These are phyloP conservation scores for Phytophthora litchii DNA, from an alignment of 352 stramenopile genomes.

Conservation along the genomic window DNA sequence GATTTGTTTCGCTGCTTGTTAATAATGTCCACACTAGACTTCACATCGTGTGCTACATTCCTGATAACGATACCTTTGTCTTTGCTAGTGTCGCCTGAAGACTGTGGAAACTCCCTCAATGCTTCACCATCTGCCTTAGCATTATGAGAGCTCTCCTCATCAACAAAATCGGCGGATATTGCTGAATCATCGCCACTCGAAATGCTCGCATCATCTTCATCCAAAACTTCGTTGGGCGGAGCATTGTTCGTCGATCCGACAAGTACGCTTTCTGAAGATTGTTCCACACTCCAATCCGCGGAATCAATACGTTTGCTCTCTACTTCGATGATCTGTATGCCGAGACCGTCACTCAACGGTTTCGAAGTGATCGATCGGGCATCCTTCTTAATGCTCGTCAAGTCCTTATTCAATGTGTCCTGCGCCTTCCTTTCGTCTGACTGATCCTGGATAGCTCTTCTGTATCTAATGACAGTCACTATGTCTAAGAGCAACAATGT, in stretches of 20 bases:
- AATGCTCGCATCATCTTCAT: not conserved
- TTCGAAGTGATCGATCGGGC: not conserved
- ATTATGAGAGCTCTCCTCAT: not conserved
- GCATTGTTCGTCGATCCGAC: not conserved
- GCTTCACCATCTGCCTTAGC: not conserved
- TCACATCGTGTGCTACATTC: not conserved
- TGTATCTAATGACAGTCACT: not conserved
- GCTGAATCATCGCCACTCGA: not conserved
- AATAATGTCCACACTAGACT: constrained; percentile 2
- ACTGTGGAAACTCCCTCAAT: not conserved
- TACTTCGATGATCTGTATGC: constrained; percentile 4
- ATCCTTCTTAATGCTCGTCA: not conserved
- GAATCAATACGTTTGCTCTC: constrained; percentile 7
- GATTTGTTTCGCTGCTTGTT: not conserved
- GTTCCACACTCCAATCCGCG: constrained; percentile 16
- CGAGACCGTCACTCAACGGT: not conserved
- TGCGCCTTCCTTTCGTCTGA: not conserved
- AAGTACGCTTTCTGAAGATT: not conserved
- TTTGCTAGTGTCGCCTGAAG: not conserved
- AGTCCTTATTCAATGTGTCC: not conserved
- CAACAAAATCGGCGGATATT: not conserved
- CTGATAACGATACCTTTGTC: not conserved
- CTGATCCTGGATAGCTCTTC: constrained; percentile 6
- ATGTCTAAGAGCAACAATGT: constrained; percentile 21
- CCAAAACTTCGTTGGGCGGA: not conserved